Percentiles rank a stretch among this genome's conserved stretches.
phyloP scores from a whole-genome alignment of 1,139 yeast genomes.

The Zygoascus sp. region DNA sequence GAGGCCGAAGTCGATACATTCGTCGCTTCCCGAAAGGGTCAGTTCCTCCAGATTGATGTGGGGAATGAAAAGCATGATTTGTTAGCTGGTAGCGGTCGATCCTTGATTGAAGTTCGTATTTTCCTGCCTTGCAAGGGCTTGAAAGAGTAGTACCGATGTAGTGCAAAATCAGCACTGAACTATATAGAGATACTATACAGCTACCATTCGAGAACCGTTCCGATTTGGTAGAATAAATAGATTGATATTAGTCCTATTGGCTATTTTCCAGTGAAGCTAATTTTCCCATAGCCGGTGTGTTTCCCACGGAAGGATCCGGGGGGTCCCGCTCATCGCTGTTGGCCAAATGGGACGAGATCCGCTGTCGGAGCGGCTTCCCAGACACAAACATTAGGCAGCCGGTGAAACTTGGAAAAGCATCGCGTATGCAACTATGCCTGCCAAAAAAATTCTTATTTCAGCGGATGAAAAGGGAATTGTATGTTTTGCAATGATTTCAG shows the following conservation, averaged over 20 bases:
- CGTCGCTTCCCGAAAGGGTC: background rate
- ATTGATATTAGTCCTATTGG: too few relatives aligned
- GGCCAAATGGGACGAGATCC: too few relatives aligned
- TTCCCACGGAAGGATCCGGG: too few relatives aligned
- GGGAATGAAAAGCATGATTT: background rate
- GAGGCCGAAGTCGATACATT: background rate
- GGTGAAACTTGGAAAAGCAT: background rate
- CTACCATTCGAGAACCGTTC: too few relatives aligned
- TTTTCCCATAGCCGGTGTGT: too few relatives aligned
- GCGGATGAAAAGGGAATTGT: conserved; percentile 11
- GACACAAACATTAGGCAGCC: background rate
- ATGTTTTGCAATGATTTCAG: too few relatives aligned
- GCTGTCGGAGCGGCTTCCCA: too few relatives aligned
- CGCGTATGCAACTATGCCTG: background rate
- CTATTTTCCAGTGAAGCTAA: too few relatives aligned
- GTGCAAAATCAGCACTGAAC: background rate
- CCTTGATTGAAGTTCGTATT: conserved; percentile 5
- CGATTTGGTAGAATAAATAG: too few relatives aligned
- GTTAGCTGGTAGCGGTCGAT: background rate
- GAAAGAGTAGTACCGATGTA: background rate
- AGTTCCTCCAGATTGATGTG: background rate
- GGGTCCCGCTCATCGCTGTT: too few relatives aligned
- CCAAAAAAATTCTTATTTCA: conserved; percentile 2
- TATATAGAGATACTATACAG: too few relatives aligned
- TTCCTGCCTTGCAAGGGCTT: background rate